These are phyloP conservation scores for Suhomyces prunicola DNA, from an alignment of 805 yeast genomes.

Conservation along the genomic window DNA sequence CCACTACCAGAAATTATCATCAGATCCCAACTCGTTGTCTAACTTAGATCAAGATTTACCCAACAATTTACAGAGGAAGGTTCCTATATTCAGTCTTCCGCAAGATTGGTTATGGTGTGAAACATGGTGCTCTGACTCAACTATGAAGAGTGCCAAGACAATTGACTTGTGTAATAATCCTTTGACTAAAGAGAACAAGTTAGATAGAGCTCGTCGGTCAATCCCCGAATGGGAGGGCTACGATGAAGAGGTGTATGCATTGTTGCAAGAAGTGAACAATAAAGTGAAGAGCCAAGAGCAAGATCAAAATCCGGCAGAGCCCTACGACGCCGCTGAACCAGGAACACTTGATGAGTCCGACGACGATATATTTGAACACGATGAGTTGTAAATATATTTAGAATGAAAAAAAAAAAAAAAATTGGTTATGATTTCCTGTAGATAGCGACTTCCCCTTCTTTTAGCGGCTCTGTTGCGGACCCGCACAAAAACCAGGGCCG, in stretches of 20 bases:
- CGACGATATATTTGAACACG: conserved; percentile 9
- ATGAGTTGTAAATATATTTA: conserved; percentile 7
- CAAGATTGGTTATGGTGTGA: conserved; percentile 93
- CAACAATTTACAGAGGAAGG: conserved; percentile 69
- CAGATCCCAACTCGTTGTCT: conserved; percentile 74
- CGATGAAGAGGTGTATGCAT: conserved; percentile 49
- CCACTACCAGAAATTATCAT: conserved; percentile 79
- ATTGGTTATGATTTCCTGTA: neutral
- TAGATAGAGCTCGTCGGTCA: conserved; percentile 71
- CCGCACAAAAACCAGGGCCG: neutral
- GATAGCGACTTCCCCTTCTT: neutral
- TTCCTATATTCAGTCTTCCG: conserved; percentile 71
- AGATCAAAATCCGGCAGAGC: neutral
- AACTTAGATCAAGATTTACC: conserved; percentile 92
- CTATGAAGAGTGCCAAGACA: conserved; percentile 62
- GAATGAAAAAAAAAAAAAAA: neutral
- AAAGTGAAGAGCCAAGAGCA: neutral
- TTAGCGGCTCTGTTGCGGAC: neutral
- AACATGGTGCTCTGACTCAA: conserved; percentile 79
- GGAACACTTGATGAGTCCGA: conserved; percentile 7
- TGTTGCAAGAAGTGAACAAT: conserved; percentile 11
- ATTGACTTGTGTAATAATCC: conserved; percentile 87
- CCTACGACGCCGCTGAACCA: conserved; percentile 1
- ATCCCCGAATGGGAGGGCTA: conserved; percentile 75
- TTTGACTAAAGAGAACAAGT: conserved; percentile 71